Evolutionary conservation across 768 basidiomycete genomes (phyloP).

Genomic region (Cubamyces sp.): DNA sequence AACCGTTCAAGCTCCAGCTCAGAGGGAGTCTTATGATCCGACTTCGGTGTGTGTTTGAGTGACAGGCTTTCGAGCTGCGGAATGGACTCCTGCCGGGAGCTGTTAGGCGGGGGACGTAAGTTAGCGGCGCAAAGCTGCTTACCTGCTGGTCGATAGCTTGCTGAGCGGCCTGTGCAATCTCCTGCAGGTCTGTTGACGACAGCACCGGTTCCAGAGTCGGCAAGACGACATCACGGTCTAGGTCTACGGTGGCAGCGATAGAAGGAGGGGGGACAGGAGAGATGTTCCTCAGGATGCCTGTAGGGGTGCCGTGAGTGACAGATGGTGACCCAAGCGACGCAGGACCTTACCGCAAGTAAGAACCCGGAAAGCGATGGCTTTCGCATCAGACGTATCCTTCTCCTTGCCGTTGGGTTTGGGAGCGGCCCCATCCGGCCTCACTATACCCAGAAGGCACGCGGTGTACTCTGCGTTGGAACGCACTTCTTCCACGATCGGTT

Average conservation of each 20-base stretch:
- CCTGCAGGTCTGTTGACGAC: constrained; percentile 57
- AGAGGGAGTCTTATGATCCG: constrained; percentile 72
- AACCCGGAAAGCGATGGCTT: constrained; percentile 57
- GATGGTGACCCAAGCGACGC: constrained; percentile 7
- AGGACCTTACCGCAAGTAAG: constrained; percentile 63
- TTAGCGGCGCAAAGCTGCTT: constrained; percentile 26
- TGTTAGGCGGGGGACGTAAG: constrained; percentile 3
- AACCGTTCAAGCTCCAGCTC: constrained; percentile 75
- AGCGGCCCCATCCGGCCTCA: constrained; percentile 41
- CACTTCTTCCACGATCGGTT: constrained; percentile 68
- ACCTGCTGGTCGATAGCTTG: constrained; percentile 58
- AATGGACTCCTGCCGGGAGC: constrained; percentile 45
- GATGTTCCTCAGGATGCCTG: constrained; percentile 79
- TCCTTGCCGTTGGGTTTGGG: constrained; percentile 42
- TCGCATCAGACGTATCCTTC: constrained; percentile 51
- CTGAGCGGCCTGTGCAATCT: constrained; percentile 52
- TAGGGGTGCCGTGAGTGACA: constrained; percentile 8
- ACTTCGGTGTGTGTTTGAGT: constrained; percentile 67
- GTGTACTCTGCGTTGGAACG: constrained; percentile 62
- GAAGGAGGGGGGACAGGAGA: constrained; percentile 75
- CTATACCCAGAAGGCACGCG: constrained; percentile 67
- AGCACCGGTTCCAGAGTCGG: constrained; percentile 73
- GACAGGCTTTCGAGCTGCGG: constrained; percentile 60
- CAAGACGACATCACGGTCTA: constrained; percentile 73
- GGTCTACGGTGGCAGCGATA: constrained; percentile 60